A percentile compares a stretch with the other conserved stretches of the same genome.
These are phyloP conservation scores for Linum tenue DNA, from an alignment of 345 rosid genomes.

Conservation along the genomic window DNA sequence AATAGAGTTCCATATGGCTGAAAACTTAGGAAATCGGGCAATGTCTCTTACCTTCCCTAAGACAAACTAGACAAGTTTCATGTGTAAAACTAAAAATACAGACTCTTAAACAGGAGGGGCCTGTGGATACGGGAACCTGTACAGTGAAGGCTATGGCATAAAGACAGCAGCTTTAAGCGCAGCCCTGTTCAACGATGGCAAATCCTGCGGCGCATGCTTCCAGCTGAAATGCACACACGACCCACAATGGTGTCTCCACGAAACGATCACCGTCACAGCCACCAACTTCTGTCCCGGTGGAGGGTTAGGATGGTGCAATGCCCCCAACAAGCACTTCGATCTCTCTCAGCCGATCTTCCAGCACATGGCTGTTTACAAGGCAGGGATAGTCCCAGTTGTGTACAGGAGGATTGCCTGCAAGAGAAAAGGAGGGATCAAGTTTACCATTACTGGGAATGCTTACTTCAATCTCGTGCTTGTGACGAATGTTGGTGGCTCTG, in stretches of 20 bases:
- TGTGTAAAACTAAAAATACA: too few species aligned
- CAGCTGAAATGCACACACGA: slow-evolving; percentile 18
- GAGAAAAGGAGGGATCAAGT: slow-evolving; percentile 18
- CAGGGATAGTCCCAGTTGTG: slow-evolving; percentile 19
- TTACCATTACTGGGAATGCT: slow-evolving; percentile 20
- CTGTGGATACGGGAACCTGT: slow-evolving; percentile 24
- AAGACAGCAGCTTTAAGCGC: slow-evolving; percentile 25
- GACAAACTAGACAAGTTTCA: slow-evolving; percentile 3
- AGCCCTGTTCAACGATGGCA: slow-evolving; percentile 20
- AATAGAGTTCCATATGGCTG: too few species aligned
- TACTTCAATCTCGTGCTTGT: slow-evolving; percentile 24
- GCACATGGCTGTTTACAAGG: slow-evolving; percentile 19
- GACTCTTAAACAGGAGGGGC: slow-evolving; percentile 25
- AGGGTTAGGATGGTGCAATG: slow-evolving; percentile 27
- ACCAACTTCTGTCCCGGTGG: slow-evolving; percentile 49
- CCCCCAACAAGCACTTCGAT: slow-evolving; percentile 21
- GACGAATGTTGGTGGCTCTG: slow-evolving; percentile 26
- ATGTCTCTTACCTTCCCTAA: background rate
- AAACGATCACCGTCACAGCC: slow-evolving; percentile 61
- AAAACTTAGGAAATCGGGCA: too few species aligned
- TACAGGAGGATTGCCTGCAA: slow-evolving; percentile 22
- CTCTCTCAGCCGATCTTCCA: slow-evolving; percentile 24
- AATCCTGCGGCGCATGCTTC: slow-evolving; percentile 22
- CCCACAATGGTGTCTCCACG: slow-evolving; percentile 60
- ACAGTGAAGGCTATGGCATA: slow-evolving; percentile 21